Evolutionary conservation across 352 stramenopile genomes (phyloP), one percentile per base, ranked within the genome.

Genomic region (Peronospora farinosa): DNA sequence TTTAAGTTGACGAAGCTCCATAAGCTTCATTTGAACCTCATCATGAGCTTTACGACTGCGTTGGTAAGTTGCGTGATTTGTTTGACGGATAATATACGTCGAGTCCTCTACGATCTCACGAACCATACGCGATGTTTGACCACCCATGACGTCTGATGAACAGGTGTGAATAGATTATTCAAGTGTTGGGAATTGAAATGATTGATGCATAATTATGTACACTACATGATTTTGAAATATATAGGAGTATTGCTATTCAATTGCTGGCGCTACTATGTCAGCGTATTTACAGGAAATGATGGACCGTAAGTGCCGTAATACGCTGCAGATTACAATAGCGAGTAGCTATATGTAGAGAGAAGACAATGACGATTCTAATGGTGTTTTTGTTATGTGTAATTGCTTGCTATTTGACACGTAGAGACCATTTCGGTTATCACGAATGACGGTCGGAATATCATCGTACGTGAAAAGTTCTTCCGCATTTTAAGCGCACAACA

Each of bases 381-480:
- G 16, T 50, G 6, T 47, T 6, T 1, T 54, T 32, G 1, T 5
- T 17, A 7, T 25, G 15, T 53, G n/a, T 51, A 45, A 47, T 9
- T 45, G 0, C 38, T 2, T 4, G 19, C 0, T 62, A 13, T 52
- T 40, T 36, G 9, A 6, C n/a, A 9, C 35, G 27, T 62, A 93
- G 82, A 88, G 33, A 93, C 75, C 39, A 89, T 97, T 55, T 96
- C 84, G 10, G 79, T 97, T 23, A 96, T 96, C 61, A 97, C 89
- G 7, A 96, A 96, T 53, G 89, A 97, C 59, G 89, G 89, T n/a
- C 79, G 88, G 55, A 96, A 97, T 63, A 96, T 96, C 62, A 87
- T 97, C 52, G 90, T 93, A 72, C 15, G 17, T 11, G 21, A 12
- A 21, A 43, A 17, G 11, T 54, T 32, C 28, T 32, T 9, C 12